Evolutionary conservation across 768 basidiomycete species (phyloP), one percentile per base, ranked within the genome.

Genomic region (Suillus spraguei): DNA sequence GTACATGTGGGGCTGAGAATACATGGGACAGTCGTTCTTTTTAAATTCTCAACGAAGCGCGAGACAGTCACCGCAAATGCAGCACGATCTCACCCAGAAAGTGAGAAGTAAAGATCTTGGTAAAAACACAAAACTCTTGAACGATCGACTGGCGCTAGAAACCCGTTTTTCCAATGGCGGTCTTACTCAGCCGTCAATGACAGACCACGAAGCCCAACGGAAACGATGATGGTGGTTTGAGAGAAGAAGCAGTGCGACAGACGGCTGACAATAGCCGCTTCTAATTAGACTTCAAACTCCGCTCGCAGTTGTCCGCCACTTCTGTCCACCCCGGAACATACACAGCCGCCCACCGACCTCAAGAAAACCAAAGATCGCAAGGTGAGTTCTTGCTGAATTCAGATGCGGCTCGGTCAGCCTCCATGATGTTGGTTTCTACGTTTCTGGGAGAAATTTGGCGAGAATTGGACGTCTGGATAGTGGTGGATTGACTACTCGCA

Each of bases 1-100:
- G 70, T 84, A 90, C 70, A 78, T 68, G 47, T 82, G 79, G 73
- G 77, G 81, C 73, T 87, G 87, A 76, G 87, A 78, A 77, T 88
- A 90, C 71, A 87, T 76, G 67, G 85, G 86, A 58, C 56, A 58
- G 17, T 58, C 11, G 36, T 39, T 56, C 28, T 58, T 58, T 20
- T 2, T 14, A 22, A 52, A 58, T 58, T 58, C 56, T 58, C 56
- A 58, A 58, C 56, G 39, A 58, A 58, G 56, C 38, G 38, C 56
- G 28, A 58, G 56, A 41, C 56, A 56, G 55, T 56, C 55, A 56
- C 56, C 56, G 56, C 39, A 20, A 58, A 41, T 20, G 56, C 39
- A 58, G 39, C 28, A 58, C 38, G 56, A 88, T 87, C 68, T 75
- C 76, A 72, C 76, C 68, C 65, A 63, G 71, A 77, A 76, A 70